phyloP scores from a whole-genome alignment of 2,329 filamentous ascomycete genomes.

The Penicillium sp. region DNA sequence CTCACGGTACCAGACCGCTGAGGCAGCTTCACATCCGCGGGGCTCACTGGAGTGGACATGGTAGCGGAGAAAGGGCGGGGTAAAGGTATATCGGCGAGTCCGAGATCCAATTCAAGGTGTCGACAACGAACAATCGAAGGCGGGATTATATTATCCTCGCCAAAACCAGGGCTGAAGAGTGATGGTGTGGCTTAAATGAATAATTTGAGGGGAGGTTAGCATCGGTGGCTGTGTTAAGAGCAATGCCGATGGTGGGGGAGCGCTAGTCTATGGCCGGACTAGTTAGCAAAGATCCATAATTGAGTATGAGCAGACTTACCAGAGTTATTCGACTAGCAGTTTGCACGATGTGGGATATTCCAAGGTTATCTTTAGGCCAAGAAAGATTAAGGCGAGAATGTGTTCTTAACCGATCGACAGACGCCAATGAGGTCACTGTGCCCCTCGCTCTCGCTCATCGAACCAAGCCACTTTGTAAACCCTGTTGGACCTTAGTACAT shows the following conservation, averaged over 20 bases:
- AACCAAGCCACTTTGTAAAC: not conserved
- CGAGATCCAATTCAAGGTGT: not conserved
- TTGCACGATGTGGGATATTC: not conserved
- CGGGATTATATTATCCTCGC: not conserved
- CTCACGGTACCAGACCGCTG: slow-evolving; percentile 36
- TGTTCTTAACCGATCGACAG: not conserved
- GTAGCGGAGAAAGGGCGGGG: not conserved
- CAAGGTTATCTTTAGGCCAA: not conserved
- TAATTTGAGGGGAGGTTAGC: not conserved
- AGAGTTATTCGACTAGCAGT: not conserved
- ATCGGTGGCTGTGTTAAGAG: not conserved
- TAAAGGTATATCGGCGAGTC: not conserved
- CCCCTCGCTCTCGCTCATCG: not conserved
- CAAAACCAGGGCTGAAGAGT: not conserved
- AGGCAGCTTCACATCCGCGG: slow-evolving; percentile 33
- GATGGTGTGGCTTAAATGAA: not conserved
- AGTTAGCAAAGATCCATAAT: slow-evolving; percentile 2
- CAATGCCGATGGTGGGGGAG: not conserved
- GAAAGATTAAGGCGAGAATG: not conserved
- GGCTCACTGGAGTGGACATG: slow-evolving; percentile 33
- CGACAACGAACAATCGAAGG: not conserved
- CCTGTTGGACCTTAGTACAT: not conserved
- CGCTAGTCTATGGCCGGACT: slow-evolving; percentile 10
- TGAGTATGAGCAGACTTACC: not conserved
- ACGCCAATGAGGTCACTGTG: slow-evolving; percentile 9